Evolutionary conservation across 2,329 filamentous ascomycete species (phyloP), one percentile per base, ranked within the genome.

Genomic region (Colletotrichum higginsianum): DNA sequence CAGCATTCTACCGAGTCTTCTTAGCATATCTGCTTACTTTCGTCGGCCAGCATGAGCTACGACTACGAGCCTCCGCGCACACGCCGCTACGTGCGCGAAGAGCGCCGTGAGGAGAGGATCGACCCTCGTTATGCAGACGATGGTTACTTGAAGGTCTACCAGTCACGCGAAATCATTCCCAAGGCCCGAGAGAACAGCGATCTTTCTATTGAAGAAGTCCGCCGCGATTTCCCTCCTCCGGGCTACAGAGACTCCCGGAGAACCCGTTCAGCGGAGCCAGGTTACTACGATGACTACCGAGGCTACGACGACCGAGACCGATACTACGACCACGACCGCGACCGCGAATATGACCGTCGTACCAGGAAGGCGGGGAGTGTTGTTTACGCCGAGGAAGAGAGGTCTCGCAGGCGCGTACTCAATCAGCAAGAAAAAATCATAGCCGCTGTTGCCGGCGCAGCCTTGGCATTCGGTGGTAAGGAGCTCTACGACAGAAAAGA

Each of bases 141-240:
- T 53, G 83, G 82, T 42, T 85, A 86, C 74, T 79, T 84, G 67
- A 84, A 83, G 74, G 80, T 82, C 40, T 81, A 85, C 61, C 80
- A 82, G 55, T 82, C 83, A 40, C 86, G 84, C 71, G 89, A 90
- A 52, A 83, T 92, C 9, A 82, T 91, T 15, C 88, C 88, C 46
- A 85, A 88, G 35, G 79, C 84, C 61, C 91, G 92, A 74, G 92
- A 95, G 79, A 92, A 94, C 77, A 95, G 92, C 80, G 91, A 92
- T 56, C 84, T 92, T 35, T 91, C 91, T 2, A 83, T 97, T 78
- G 95, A 98, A 83, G 94, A 97, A 82, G 90, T 97, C 72, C 90
- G 90, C 74, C 91, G 94, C 75, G 93, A 97, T 76, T 97, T 97
- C 77, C 94, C 94, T 42, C 93, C 94, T 8, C 92, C 91, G 7